Percentiles rank a stretch among this genome's conserved stretches.
Evolutionary conservation across 805 yeast species (phyloP).

Genomic region (Saturnispora halmiae): DNA sequence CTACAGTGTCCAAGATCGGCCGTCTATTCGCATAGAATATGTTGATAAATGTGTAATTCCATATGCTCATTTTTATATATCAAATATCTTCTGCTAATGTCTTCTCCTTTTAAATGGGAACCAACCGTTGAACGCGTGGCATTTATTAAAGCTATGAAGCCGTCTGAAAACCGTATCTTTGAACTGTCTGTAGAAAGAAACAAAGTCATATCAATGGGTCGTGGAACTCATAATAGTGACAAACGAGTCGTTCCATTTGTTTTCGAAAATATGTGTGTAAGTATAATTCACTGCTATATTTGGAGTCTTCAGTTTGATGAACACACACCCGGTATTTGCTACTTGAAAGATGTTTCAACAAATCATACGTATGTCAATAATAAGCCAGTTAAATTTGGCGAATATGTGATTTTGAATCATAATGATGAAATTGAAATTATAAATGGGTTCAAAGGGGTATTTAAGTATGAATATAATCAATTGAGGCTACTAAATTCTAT

Average conservation of each 20-base stretch:
- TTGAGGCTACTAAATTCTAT: constrained; percentile 1
- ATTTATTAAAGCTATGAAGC: neutral
- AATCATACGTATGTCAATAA: constrained; percentile 45
- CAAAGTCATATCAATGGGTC: constrained; percentile 35
- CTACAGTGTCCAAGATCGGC: neutral
- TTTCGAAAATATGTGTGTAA: constrained; percentile 27
- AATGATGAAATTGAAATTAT: constrained; percentile 35
- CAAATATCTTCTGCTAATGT: neutral
- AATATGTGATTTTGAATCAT: constrained; percentile 26
- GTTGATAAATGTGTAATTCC: neutral
- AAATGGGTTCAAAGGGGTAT: constrained; percentile 19
- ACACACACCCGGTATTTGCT: constrained; percentile 36
- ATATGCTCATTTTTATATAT: neutral
- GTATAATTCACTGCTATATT: constrained; percentile 36
- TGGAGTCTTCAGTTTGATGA: constrained; percentile 38
- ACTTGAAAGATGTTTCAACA: constrained; percentile 40
- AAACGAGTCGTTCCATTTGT: constrained; percentile 18
- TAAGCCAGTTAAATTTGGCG: constrained; percentile 20
- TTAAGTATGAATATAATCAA: constrained; percentile 12
- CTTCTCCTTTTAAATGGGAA: neutral
- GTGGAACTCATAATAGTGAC: constrained; percentile 20
- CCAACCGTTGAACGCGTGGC: neutral
- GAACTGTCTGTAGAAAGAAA: constrained; percentile 21
- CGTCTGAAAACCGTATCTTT: neutral
- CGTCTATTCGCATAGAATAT: neutral